phyloP scores from a whole-genome alignment of 768 basidiomycete genomes.

The Postia placenta region DNA sequence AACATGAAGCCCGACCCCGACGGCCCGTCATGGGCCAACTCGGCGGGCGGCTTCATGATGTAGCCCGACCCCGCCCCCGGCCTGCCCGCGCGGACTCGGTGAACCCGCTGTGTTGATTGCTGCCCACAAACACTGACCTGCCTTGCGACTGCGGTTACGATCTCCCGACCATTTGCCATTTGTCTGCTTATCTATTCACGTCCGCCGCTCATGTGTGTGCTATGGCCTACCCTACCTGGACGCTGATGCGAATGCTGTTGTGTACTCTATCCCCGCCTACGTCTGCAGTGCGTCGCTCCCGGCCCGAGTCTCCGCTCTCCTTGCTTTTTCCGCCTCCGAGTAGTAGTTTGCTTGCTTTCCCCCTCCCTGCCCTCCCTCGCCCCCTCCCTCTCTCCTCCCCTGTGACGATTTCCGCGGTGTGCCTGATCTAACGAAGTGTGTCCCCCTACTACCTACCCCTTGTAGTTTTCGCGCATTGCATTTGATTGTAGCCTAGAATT shows the following conservation, averaged over 20 bases:
- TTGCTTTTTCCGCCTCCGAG: background rate
- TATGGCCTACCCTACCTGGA: slow-evolving; percentile 3
- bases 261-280: slow-evolving; percentile 1
- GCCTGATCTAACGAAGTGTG: no score
- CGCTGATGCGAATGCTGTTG: slow-evolving; percentile 3
- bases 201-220: background rate
- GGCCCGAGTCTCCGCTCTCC: slow-evolving; percentile 1
- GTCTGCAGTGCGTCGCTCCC: background rate
- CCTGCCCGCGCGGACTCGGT: background rate
- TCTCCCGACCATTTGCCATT: slow-evolving; percentile 2
- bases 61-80: no score
- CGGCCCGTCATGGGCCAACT: slow-evolving; percentile 12
- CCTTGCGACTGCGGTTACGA: background rate
- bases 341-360: background rate
- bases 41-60: slow-evolving; percentile 15
- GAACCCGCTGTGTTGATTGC: background rate
- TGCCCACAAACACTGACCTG: background rate
- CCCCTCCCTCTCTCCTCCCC: background rate
- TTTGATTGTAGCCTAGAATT: slow-evolving; percentile 17
- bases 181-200: background rate
- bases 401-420: no score
- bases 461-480: background rate
- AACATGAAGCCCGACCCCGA: slow-evolving; percentile 23
- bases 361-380: background rate
- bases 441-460: no score